These are phyloP conservation scores for Kurtzmaniella quercitrusa DNA, from an alignment of 1,139 yeast species.

Conservation along the genomic window DNA sequence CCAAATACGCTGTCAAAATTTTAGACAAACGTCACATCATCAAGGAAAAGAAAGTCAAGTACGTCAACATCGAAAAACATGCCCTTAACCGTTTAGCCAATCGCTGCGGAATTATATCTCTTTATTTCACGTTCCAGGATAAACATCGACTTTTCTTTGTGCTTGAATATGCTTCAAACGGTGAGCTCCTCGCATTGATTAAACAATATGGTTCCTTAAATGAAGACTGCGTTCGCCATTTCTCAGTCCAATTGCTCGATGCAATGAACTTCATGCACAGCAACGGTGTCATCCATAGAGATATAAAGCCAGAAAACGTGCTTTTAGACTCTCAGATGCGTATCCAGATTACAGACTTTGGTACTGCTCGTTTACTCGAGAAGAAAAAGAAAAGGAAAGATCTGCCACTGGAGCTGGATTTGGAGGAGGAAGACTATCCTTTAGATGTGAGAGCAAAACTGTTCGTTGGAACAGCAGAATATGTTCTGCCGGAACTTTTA, in stretches of 20 bases:
- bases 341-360: conserved; percentile 76
- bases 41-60: conserved; percentile 90
- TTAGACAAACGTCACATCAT: conserved; percentile 92
- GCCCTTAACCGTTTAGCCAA: conserved; percentile 82
- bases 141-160: conserved; percentile 85
- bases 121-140: conserved; percentile 93
- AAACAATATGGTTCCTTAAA: conserved; percentile 75
- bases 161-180: conserved; percentile 87
- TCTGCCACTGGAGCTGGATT: conserved; percentile 4
- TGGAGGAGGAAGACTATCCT: conserved; percentile 33
- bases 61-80: conserved; percentile 93
- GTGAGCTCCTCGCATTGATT: conserved; percentile 79
- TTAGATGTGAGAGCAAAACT: conserved; percentile 57
- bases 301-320: conserved; percentile 75
- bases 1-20: conserved; percentile 84
- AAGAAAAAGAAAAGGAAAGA: conserved; percentile 27
- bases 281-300: conserved; percentile 76
- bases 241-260: conserved; percentile 59
- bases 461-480: conserved; percentile 84
- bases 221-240: conserved; percentile 73
- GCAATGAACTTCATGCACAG: conserved; percentile 69
- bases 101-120: conserved; percentile 68
- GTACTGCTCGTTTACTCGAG: conserved; percentile 65
- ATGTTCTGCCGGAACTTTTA: conserved; percentile 72
- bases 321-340: conserved; percentile 60